Evolutionary conservation across 345 rosid species (phyloP).

Genomic region (Acer yangbiense): DNA sequence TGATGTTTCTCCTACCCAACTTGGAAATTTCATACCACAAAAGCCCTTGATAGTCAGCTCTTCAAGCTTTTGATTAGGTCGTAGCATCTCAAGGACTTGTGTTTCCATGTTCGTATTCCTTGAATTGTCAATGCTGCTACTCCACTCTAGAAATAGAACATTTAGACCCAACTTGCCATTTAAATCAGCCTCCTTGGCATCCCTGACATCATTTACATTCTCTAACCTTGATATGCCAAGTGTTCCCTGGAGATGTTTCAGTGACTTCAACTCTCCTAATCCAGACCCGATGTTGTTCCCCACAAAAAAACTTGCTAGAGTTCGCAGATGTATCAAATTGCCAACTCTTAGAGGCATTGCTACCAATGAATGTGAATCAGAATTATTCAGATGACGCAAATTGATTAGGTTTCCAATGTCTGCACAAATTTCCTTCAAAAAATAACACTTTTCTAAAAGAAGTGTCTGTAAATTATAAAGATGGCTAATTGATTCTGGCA

Average conservation of each 20-base stretch:
- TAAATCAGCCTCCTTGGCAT: constrained; percentile 17
- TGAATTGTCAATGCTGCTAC: background rate
- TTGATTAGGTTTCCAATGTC: constrained; percentile 3
- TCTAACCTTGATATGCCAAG: constrained; percentile 14
- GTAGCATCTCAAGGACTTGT: constrained; percentile 14
- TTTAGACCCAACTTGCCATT: background rate
- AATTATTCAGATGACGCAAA: constrained; percentile 3
- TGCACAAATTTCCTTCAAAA: constrained; percentile 7
- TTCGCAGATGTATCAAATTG: background rate
- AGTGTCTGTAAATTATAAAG: constrained; percentile 29
- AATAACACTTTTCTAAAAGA: background rate
- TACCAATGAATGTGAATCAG: background rate
- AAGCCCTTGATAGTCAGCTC: constrained; percentile 10
- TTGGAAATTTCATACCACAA: constrained; percentile 8
- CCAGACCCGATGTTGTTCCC: background rate
- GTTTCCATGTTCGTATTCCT: background rate
- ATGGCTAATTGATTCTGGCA: constrained; percentile 22
- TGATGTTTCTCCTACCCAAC: constrained; percentile 27
- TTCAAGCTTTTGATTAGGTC: constrained; percentile 19
- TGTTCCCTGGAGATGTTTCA: background rate
- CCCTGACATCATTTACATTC: background rate
- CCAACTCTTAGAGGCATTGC: constrained; percentile 14
- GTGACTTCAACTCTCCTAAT: background rate
- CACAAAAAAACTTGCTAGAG: background rate
- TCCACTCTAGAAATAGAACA: constrained; percentile 16